phyloP scores from a whole-genome alignment of 139 green algal genomes.

The Volvox africanus region DNA sequence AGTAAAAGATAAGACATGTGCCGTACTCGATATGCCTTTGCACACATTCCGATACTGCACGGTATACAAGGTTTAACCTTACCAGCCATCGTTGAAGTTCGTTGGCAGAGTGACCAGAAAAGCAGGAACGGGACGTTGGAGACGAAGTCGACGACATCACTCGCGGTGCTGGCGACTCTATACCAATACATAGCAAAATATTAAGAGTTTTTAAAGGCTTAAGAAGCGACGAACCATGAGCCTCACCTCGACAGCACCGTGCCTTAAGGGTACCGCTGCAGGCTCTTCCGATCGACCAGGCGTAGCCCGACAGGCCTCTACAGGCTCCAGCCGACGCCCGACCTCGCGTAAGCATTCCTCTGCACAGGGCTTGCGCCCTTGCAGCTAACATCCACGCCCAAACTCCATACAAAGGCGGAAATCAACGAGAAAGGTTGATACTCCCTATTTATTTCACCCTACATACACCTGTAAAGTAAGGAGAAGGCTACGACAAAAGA shows the following conservation, averaged over 20 bases:
- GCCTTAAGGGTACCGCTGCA: neutral
- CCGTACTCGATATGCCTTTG: too few relatives aligned
- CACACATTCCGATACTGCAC: neutral
- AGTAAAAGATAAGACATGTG: neutral
- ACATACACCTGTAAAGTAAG: too few relatives aligned
- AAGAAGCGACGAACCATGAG: neutral
- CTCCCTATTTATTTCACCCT: too few relatives aligned
- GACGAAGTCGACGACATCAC: neutral
- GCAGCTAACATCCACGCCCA: neutral
- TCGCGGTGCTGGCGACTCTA: neutral
- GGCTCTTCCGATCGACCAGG: neutral
- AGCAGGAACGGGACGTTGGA: slow-evolving; percentile 62
- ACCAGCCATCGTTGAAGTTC: slow-evolving; percentile 40
- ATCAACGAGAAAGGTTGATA: too few relatives aligned
- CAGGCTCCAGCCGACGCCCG: neutral
- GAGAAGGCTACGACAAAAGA: too few relatives aligned
- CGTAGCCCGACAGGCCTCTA: neutral
- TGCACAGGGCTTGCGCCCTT: neutral
- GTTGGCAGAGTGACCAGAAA: neutral
- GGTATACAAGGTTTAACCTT: neutral
- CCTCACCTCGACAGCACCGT: slow-evolving; percentile 8
- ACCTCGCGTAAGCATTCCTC: slow-evolving; percentile 13
- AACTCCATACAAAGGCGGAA: too few relatives aligned
- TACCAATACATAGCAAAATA: neutral
- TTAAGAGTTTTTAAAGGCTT: neutral